A percentile compares a stretch with the other conserved stretches of the same genome.
These are phyloP conservation scores for Triadica sebifera DNA, from an alignment of 345 rosid species.

Conservation along the genomic window DNA sequence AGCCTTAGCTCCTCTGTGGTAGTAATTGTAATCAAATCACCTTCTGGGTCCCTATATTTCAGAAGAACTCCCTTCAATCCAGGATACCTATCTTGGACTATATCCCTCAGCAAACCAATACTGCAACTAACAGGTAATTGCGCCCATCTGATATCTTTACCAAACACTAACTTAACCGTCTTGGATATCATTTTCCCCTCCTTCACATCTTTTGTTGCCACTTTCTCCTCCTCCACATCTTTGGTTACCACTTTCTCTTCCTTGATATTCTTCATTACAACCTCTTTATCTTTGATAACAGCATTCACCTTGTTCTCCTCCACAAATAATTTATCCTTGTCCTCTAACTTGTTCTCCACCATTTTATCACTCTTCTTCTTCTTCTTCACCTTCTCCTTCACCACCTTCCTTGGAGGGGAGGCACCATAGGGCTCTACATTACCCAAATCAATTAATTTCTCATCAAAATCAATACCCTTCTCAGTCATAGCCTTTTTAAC, in stretches of 20 bases:
- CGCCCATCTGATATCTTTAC: constrained; percentile 95
- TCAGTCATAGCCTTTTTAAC: constrained; percentile 60
- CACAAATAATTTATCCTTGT: constrained; percentile 32
- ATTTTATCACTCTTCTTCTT: constrained; percentile 22
- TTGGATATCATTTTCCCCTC: constrained; percentile 56
- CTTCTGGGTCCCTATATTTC: constrained; percentile 84
- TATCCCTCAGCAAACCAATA: constrained; percentile 67
- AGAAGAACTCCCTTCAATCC: constrained; percentile 68
- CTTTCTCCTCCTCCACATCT: constrained; percentile 42
- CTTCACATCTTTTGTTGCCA: constrained; percentile 37
- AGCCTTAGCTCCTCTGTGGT: constrained; percentile 72
- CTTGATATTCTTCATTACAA: constrained; percentile 43
- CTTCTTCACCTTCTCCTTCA: constrained; percentile 69
- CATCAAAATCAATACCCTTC: constrained; percentile 66
- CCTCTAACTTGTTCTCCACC: constrained; percentile 24
- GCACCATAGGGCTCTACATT: constrained; percentile 35
- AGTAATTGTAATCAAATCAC: constrained; percentile 91
- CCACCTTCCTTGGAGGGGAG: constrained; percentile 44
- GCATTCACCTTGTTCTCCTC: constrained; percentile 33
- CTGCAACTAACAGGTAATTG: constrained; percentile 66
- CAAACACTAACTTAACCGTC: constrained; percentile 81
- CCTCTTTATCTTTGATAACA: constrained; percentile 50
- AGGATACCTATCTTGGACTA: constrained; percentile 77
- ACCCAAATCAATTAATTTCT: constrained; percentile 56
- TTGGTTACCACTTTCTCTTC: constrained; percentile 41